phyloP scores from a whole-genome alignment of 306 rosid genomes.

The Sphenostylis stenocarpa region DNA sequence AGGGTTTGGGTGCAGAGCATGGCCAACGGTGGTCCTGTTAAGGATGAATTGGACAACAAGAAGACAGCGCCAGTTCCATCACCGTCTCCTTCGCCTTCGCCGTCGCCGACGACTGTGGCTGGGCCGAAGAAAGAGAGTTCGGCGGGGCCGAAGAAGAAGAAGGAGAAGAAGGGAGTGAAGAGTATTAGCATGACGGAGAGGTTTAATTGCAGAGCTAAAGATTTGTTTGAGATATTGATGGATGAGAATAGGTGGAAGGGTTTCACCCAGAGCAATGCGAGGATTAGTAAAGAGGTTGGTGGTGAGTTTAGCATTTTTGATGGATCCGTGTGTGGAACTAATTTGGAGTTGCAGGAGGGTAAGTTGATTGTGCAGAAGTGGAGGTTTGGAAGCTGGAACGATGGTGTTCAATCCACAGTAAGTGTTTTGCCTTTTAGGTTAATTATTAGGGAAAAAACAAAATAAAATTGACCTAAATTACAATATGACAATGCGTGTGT shows the following conservation, averaged over 20 bases:
- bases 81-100: background rate
- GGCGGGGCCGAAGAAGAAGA: constrained; percentile 39
- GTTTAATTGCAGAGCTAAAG: constrained; percentile 79
- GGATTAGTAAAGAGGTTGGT: constrained; percentile 84
- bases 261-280: constrained; percentile 87
- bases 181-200: constrained; percentile 77
- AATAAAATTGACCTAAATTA: background rate
- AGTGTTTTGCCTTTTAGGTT: background rate
- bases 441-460: background rate
- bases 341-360: constrained; percentile 81
- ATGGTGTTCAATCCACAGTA: constrained; percentile 75
- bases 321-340: constrained; percentile 82
- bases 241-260: constrained; percentile 99
- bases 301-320: constrained; percentile 85
- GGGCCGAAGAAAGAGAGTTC: constrained; percentile 9
- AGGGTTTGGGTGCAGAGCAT: constrained; percentile 69
- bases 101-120: background rate
- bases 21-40: constrained; percentile 93
- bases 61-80: constrained; percentile 37
- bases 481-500: background rate
- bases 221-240: constrained; percentile 86
- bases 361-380: constrained; percentile 82
- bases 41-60: constrained; percentile 71
- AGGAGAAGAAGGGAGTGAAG: constrained; percentile 63
- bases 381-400: constrained; percentile 93